phyloP scores from a whole-genome alignment of 1,284 basidiomycete genomes.

The Pterulicium gracile region DNA sequence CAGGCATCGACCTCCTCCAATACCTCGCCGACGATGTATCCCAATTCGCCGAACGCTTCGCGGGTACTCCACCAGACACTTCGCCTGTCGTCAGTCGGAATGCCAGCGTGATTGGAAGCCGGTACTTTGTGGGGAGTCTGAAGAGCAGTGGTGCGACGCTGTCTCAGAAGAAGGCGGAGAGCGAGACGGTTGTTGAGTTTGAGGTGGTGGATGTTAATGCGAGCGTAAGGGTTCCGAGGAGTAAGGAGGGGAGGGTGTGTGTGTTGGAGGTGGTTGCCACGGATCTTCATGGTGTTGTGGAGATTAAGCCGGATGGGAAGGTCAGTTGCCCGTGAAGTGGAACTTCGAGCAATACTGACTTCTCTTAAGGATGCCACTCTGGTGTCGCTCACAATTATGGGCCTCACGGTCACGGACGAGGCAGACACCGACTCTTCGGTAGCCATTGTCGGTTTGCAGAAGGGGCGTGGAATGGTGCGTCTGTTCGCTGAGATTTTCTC shows the following conservation, averaged over 20 bases:
- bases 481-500: neutral
- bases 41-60: constrained; percentile 46
- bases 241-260: constrained; percentile 11
- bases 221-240: constrained; percentile 1
- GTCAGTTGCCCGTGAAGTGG: constrained; percentile 24
- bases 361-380: constrained; percentile 56
- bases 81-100: constrained; percentile 33
- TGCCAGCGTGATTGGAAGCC: constrained; percentile 73
- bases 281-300: constrained; percentile 54
- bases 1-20: constrained; percentile 64
- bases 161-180: constrained; percentile 10
- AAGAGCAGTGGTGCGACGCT: constrained; percentile 24
- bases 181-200: constrained; percentile 31
- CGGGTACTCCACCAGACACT: constrained; percentile 16
- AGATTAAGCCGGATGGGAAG: constrained; percentile 61
- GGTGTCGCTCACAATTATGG: constrained; percentile 51
- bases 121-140: constrained; percentile 56
- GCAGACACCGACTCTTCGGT: constrained; percentile 8
- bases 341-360: constrained; percentile 7
- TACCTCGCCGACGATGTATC: constrained; percentile 78
- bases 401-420: constrained; percentile 33
- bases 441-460: constrained; percentile 38
- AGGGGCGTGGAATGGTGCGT: constrained; percentile 44
- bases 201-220: constrained; percentile 27
- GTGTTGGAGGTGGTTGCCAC: constrained; percentile 53